These are phyloP conservation scores for Hericium alpestre DNA, from an alignment of 768 basidiomycete species.

Conservation along the genomic window DNA sequence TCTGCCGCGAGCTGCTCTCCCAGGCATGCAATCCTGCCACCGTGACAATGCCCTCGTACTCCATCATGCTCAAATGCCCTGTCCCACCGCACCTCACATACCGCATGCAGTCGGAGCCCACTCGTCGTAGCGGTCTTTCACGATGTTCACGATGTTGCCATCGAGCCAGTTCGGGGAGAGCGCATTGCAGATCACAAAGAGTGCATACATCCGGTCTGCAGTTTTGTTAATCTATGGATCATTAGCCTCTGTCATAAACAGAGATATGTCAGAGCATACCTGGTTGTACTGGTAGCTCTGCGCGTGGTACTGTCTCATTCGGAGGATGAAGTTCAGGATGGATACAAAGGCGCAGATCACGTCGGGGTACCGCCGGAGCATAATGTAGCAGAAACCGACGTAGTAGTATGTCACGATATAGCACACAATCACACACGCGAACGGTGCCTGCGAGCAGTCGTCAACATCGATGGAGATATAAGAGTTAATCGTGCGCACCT, in stretches of 20 bases:
- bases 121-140: constrained; percentile 90
- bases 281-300: constrained; percentile 95
- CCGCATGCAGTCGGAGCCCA: constrained; percentile 78
- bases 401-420: constrained; percentile 94
- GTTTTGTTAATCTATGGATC: constrained; percentile 86
- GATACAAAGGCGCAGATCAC: constrained; percentile 90
- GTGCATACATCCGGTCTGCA: constrained; percentile 93
- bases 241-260: not conserved
- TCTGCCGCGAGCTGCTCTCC: constrained; percentile 59
- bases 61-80: constrained; percentile 60
- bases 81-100: constrained; percentile 76
- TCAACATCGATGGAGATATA: not conserved
- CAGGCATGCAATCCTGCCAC: constrained; percentile 48
- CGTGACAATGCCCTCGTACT: constrained; percentile 34
- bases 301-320: constrained; percentile 95
- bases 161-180: constrained; percentile 88
- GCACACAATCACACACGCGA: constrained; percentile 91
- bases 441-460: constrained; percentile 46
- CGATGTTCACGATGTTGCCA: constrained; percentile 87
- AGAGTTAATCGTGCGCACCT: constrained; percentile 39
- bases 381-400: constrained; percentile 94
- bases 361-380: constrained; percentile 89
- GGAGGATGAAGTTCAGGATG: constrained; percentile 89
- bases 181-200: constrained; percentile 88
- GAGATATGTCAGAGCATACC: constrained; percentile 30